A percentile compares a stretch with the other conserved stretches of the same genome.
These are phyloP conservation scores for Pleurotus citrinopileatus DNA, from an alignment of 768 basidiomycete genomes.

Conservation along the genomic window DNA sequence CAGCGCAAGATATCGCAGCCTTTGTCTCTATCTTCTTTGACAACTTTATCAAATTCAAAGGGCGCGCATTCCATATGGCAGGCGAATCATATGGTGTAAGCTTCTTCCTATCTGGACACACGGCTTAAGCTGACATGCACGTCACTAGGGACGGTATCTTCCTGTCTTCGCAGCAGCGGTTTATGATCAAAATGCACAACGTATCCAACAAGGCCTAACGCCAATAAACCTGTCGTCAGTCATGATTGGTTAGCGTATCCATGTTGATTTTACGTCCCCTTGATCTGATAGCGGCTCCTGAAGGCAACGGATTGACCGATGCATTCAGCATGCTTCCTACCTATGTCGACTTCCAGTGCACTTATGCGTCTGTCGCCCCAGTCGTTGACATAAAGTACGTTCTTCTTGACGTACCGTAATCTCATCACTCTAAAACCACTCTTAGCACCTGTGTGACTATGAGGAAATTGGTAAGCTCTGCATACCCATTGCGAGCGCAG, in stretches of 20 bases:
- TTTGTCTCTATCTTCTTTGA: slow-evolving; percentile 76
- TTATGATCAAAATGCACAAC: slow-evolving; percentile 63
- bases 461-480: slow-evolving; percentile 49
- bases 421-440: slow-evolving; percentile 27
- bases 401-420: slow-evolving; percentile 9
- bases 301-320: slow-evolving; percentile 47
- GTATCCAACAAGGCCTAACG: slow-evolving; percentile 51
- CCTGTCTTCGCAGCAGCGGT: slow-evolving; percentile 77
- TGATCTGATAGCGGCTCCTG: background rate
- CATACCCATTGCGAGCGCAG: background rate
- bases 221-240: slow-evolving; percentile 65
- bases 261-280: background rate
- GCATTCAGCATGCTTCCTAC: slow-evolving; percentile 33
- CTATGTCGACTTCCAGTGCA: slow-evolving; percentile 43
- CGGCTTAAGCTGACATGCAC: background rate
- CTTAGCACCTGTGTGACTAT: slow-evolving; percentile 50
- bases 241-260: slow-evolving; percentile 54
- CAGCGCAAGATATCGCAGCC: slow-evolving; percentile 66
- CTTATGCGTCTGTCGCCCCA: slow-evolving; percentile 37
- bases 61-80: slow-evolving; percentile 60
- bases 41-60: slow-evolving; percentile 68
- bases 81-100: slow-evolving; percentile 79
- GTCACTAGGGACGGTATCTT: slow-evolving; percentile 59
- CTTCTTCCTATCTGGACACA: slow-evolving; percentile 9
- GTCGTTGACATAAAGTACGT: slow-evolving; percentile 43